Conservation (phyloP, 2,329 filamentous ascomycete species). For the Bipolaris sorokiniana region DNA sequence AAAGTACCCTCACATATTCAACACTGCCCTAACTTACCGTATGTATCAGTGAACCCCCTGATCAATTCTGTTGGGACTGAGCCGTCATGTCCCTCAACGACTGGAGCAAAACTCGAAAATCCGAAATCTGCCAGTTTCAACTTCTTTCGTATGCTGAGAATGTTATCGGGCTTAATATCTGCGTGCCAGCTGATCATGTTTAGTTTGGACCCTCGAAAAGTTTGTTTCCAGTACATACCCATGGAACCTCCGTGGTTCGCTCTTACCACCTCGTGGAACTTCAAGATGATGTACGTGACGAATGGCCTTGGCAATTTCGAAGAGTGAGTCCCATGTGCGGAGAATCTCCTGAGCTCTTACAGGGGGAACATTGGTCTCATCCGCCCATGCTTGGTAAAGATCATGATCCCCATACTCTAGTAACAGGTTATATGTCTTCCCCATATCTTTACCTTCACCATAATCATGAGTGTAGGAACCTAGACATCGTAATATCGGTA, state of each 20-base stretch:
- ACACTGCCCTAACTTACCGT: slow-evolving; percentile 32
- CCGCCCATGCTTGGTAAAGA: slow-evolving; percentile 38
- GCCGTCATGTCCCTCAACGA: slow-evolving; percentile 4
- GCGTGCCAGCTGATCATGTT: slow-evolving; percentile 46
- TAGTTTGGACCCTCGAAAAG: slow-evolving; percentile 12
- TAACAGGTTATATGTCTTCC: slow-evolving; percentile 36
- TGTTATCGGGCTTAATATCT: slow-evolving; percentile 55
- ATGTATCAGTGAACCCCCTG: slow-evolving; percentile 46
- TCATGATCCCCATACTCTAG: slow-evolving; percentile 48
- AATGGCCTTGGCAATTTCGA: slow-evolving; percentile 40
- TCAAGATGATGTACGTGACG: slow-evolving; percentile 31
- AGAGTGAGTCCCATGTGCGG: slow-evolving; percentile 42
- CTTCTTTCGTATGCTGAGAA: slow-evolving; percentile 44
- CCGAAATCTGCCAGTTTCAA: slow-evolving; percentile 52
- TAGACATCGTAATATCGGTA: slow-evolving; percentile 39
- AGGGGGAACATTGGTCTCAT: slow-evolving; percentile 34
- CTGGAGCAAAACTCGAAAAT: slow-evolving; percentile 35
- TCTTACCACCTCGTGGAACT: neutral
- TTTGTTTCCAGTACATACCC: neutral
- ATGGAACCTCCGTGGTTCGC: neutral
- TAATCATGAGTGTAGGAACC: slow-evolving; percentile 31
- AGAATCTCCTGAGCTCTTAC: slow-evolving; percentile 34
- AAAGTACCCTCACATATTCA: neutral
- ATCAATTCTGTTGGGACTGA: slow-evolving; percentile 7
- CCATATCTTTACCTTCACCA: neutral